phyloP scores from a whole-genome alignment of 164 flowering plant genomes.

The Cinnamomum chago region DNA sequence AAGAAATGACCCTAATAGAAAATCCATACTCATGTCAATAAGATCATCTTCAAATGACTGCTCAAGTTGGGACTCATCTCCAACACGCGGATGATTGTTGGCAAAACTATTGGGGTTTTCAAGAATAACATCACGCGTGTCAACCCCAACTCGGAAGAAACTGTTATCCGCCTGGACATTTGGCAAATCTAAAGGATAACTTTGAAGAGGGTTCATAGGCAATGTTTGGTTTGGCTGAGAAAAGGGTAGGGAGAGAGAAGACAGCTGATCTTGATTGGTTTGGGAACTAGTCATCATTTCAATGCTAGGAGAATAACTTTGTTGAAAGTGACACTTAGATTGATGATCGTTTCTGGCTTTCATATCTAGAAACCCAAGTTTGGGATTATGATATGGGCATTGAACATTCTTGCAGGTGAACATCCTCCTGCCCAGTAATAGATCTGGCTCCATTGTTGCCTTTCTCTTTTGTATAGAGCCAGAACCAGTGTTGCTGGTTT shows the following conservation, averaged over 20 bases:
- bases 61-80: conserved; percentile 38
- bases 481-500: conserved; percentile 7
- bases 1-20: conserved; percentile 47
- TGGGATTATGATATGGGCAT: conserved; percentile 41
- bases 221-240: conserved; percentile 34
- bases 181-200: conserved; percentile 13
- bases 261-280: conserved; percentile 21
- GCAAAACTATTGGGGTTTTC: conserved; percentile 27
- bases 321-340: conserved; percentile 33
- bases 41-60: conserved; percentile 31
- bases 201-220: conserved; percentile 6
- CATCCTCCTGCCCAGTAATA: conserved; percentile 9
- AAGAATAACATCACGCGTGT: conserved; percentile 28
- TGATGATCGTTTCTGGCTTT: conserved; percentile 50
- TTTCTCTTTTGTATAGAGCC: conserved; percentile 40
- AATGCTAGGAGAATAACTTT: conserved; percentile 14
- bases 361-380: conserved; percentile 43
- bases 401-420: conserved; percentile 37
- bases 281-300: conserved; percentile 24
- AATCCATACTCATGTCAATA: conserved; percentile 21
- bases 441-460: conserved; percentile 21
- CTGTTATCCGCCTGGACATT: conserved; percentile 29
- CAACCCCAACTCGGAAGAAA: conserved; percentile 26
- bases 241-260: conserved; percentile 27
- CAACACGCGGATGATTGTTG: conserved; percentile 23